Evolutionary conservation across 164 flowering plant genomes (phyloP), one percentile per base, ranked within the genome.

Genomic region (Vitis cinerea): DNA sequence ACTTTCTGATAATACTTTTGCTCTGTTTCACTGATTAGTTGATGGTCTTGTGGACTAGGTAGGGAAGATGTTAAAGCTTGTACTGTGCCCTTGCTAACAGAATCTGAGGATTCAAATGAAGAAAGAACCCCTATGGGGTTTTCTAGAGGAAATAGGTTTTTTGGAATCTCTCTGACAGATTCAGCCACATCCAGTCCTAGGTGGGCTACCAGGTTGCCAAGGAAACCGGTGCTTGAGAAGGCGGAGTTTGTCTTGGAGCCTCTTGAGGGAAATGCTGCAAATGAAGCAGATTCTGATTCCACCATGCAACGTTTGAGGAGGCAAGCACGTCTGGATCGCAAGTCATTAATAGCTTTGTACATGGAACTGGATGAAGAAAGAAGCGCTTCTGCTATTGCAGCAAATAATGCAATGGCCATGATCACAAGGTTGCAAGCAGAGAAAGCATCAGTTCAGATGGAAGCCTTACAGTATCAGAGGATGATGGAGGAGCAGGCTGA

Each of bases 401-500:
- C 85, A 9, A 86, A 81, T 74, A 77, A 86, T 58, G 86, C 87
- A 11, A 86, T 86, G 89, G 87, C 89, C 6, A 86, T 86, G 89
- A 86, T 86, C 72, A 83, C 82, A 9, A 56, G 89, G 68, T 69
- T 85, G 58, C 89, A 85, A 63, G 85, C 79, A 23, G 89, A 83
- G 72, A 85, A 85, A 63, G 88, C 88, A 2, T 82, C 86, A 10
- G 76, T 81, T 30, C 85, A 83, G 61, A 83, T 85, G 86, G 88
- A 85, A 37, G 88, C 86, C 0, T 69, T 85, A 48, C 88, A 85
- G 67, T 80, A 85, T 55, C 86, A 80, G 61, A 77, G 88, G 70
- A 80, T 85, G 85, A 85, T 85, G 87, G 89, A 85, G 67, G 87
- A 85, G 65, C 87, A 85, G 67, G 73, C 83, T 11, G 85, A 85